Evolutionary conservation across 495 filamentous ascomycete species (phyloP), one percentile per base, ranked within the genome.

Genomic region (Penicillium chermesinum): DNA sequence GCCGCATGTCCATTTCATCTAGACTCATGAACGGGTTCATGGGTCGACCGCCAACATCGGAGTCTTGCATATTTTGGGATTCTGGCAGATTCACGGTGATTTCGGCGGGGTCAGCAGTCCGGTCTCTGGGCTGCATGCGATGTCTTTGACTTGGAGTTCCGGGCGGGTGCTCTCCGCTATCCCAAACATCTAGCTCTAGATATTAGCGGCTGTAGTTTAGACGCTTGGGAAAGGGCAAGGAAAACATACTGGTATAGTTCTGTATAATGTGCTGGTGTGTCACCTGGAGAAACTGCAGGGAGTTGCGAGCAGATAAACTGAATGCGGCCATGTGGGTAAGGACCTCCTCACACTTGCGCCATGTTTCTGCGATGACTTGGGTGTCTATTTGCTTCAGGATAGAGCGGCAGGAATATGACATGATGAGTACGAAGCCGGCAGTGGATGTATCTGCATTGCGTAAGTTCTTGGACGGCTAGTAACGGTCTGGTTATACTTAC

Each of bases 351-450:
- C 58, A 61, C 41, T 67, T 66, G 9, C 46, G 50, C 66, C 66
- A 66, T 30, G 58, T 49, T 3, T 58, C 50, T 17, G 62, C 52
- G 9, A 64, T 54, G 5, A 39, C 20, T 4, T 48, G 44, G 0
- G 33, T 17, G 36, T 62, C 50, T 5, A 62, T 30, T 21, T 52
- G 46, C n/a, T 61, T 49, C 0, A 59, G 57, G 14, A 63, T 62
- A 0, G 63, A 54, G n/a, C 36, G 57, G 22, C 55, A 58, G 1
- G 59, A 58, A 38, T 59, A 57, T 17, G 64, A 66, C 61, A 70
- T 70, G 27, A 73, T 63, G 14, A 73, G 55, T 12, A 71, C 66
- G 7, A 73, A 57, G 1, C 62, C 72, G 12, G 66, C 69, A 2
- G 70, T 73, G 8, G 70, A 70, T 21, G 64, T 64, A 50, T 73